Evolutionary conservation across 768 basidiomycete genomes (phyloP), one percentile per base, ranked within the genome.

Genomic region (Coprinopsis cinerea): DNA sequence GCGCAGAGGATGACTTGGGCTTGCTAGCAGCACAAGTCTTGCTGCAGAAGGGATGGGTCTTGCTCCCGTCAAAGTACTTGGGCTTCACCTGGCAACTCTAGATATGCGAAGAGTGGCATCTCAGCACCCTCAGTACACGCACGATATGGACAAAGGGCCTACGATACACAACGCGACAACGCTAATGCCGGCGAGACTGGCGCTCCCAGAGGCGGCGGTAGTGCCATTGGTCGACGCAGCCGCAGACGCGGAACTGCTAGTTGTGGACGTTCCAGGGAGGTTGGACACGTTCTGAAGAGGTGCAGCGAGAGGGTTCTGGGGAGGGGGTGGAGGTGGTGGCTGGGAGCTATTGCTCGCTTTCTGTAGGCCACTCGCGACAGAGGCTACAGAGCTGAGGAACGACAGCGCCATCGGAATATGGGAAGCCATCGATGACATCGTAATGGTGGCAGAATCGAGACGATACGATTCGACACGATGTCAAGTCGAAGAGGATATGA

Each of bases 81-180:
- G 81, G 79, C 43, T 76, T 73, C 27, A 66, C 53, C 50, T 78
- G 75, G 58, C 82, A 85, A 35, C 70, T 67, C 82, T 83, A 53
- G 34, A 42, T 39, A 25, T 20, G 56, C n/a, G n/a, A n/a, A 9
- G 6, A 18, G 17, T 39, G 36, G 18, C 6, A 39, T 18, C 11
- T 39, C 18, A 39, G 17, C 6, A 22, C 45, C 40, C 51, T 46
- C 32, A n/a, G 47, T 17, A 43, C 52, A n/a, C 37, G 27, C 15
- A 24, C 18, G 43, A 36, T 44, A 35, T 53, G 34, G 51, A 44
- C 6, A 53, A 52, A 39, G 18, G 24, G 64, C 73, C 48, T 57
- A 83, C 81, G 56, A 81, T 73, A 63, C 81, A 83, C 30, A 79
- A 63, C 42, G 59, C 67, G 13, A n/a, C n/a, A n/a, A 67, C 64